These are phyloP conservation scores for Moesziomyces sp. DNA, from an alignment of 1,284 basidiomycete genomes.

Conservation along the genomic window DNA sequence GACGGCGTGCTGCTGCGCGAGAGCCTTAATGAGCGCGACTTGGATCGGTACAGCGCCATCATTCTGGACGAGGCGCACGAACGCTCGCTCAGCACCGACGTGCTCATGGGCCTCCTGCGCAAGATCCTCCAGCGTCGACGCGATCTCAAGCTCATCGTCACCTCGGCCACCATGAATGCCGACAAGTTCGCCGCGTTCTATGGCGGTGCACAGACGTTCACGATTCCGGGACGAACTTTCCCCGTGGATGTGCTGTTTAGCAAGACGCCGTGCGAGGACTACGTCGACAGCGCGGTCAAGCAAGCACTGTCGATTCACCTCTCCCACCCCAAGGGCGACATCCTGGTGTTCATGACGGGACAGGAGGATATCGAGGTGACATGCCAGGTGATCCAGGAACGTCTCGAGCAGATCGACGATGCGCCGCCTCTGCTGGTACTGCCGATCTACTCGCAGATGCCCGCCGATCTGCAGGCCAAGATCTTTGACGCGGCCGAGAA, in stretches of 20 bases:
- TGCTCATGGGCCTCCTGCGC: slow-evolving; percentile 91
- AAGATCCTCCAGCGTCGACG: slow-evolving; percentile 91
- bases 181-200: slow-evolving; percentile 95
- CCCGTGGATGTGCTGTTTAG: slow-evolving; percentile 96
- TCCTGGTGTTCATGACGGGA: slow-evolving; percentile 99
- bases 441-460: slow-evolving; percentile 99
- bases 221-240: slow-evolving; percentile 97
- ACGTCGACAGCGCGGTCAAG: slow-evolving; percentile 97
- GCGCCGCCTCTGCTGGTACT: slow-evolving; percentile 85
- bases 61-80: slow-evolving; percentile 98
- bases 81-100: slow-evolving; percentile 92
- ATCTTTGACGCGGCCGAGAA: slow-evolving; percentile 96
- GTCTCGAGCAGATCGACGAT: slow-evolving; percentile 88
- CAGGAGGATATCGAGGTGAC: slow-evolving; percentile 93
- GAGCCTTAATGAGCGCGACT: slow-evolving; percentile 92
- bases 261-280: slow-evolving; percentile 98
- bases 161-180: slow-evolving; percentile 98
- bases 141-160: slow-evolving; percentile 95
- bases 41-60: slow-evolving; percentile 93
- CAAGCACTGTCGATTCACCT: slow-evolving; percentile 96
- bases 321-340: slow-evolving; percentile 91
- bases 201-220: slow-evolving; percentile 92
- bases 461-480: slow-evolving; percentile 96
- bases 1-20: slow-evolving; percentile 96
- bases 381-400: slow-evolving; percentile 74